Evolutionary conservation across 768 basidiomycete species (phyloP), one percentile per base, ranked within the genome.

Genomic region (Jaapia argillacea): DNA sequence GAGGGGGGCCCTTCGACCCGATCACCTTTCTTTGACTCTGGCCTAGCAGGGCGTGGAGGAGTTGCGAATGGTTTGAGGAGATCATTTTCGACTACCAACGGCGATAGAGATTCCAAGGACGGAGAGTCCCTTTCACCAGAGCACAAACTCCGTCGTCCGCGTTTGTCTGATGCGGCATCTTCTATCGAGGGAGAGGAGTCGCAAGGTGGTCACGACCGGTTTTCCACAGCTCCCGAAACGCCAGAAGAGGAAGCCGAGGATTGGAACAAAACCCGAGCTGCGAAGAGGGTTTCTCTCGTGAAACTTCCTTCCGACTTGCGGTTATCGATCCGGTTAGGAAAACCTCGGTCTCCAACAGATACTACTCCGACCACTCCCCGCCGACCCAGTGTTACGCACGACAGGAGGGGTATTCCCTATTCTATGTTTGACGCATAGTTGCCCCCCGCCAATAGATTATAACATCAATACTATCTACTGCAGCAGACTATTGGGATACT

Each of bases 201-300:
- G 10, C 10, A 24, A 4, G 16, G 26, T 40, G 45, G 57, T 10
- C 75, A 71, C 45, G 74, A 77, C 51, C 69, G 62, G 41, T 68
- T 67, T 51, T 66, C 63, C 49, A 68, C 67, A 20, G 67, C 65
- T 24, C 59, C 58, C 14, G 77, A 80, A 53, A 64, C 55, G 18
- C 57, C 58, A 22, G 71, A 73, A 36, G 85, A 89, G 58, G 71
- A 81, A 59, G 87, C 89, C n/a, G 88, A 90, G 58, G 81, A 83
- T 41, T 92, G 89, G 89, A 69, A 86, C 61, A 79, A 79, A 58
- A 92, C 89, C 1, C 79, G 81, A 39, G 83, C 81, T 26, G 87
- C 85, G 12, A 84, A 87, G 51, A 81, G 88, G 6, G 89, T 91
- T 6, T 91, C 87, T 6, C 66, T 91, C 35, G 83, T 89, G 36